Evolutionary conservation across 306 rosid species (phyloP).

Genomic region (Glycine latifolia): DNA sequence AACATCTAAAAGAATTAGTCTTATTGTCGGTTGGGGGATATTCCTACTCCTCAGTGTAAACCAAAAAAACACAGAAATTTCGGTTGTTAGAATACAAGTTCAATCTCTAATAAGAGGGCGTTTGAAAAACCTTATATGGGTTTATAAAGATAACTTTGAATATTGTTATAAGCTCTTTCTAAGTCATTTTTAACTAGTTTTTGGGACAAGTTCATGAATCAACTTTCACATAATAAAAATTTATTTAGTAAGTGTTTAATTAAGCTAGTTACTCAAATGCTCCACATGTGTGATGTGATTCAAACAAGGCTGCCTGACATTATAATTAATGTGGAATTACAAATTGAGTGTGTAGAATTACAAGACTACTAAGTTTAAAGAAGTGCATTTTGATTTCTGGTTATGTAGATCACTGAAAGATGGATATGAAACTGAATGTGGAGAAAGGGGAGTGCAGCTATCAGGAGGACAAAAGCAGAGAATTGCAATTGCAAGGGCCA

Average conservation of each 20-base stretch:
- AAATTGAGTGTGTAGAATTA: background rate
- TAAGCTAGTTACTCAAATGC: background rate
- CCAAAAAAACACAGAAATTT: too few relatives aligned
- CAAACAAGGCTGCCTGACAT: background rate
- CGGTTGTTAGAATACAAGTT: too few relatives aligned
- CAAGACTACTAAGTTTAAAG: background rate
- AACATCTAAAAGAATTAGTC: too few relatives aligned
- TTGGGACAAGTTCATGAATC: background rate
- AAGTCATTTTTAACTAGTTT: background rate
- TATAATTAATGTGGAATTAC: background rate
- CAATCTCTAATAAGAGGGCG: too few relatives aligned
- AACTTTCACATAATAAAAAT: background rate
- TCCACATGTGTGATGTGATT: background rate
- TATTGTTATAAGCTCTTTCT: background rate
- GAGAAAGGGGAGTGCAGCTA: slow-evolving; percentile 95
- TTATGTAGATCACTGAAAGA: slow-evolving; percentile 75
- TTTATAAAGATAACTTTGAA: background rate
- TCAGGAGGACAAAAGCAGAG: slow-evolving; percentile 99
- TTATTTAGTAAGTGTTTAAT: background rate
- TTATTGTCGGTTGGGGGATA: too few relatives aligned
- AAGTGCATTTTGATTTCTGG: slow-evolving; percentile 3
- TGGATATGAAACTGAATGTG: slow-evolving; percentile 89
- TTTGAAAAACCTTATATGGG: too few relatives aligned
- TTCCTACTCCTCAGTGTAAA: too few relatives aligned
- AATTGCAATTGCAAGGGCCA: slow-evolving; percentile 93